Base-by-base conservation (phyloP, 805 yeast genomes). In the Kuraishia capsulata region DNA sequence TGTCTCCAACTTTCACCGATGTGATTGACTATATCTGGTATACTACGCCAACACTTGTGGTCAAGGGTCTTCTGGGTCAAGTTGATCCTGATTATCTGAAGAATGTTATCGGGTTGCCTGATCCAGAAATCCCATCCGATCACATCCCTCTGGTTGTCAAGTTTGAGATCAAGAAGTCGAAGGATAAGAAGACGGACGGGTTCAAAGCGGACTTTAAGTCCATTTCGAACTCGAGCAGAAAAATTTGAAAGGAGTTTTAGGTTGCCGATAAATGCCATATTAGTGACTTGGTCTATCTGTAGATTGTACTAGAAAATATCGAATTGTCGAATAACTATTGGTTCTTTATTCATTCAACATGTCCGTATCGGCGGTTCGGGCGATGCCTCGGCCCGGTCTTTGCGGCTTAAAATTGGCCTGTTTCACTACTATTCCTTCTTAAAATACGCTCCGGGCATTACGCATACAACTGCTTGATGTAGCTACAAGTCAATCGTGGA, bases 1-100 rank as follows among this genome's bases (percentile, higher is more conserved):
- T 80, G 60, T 81, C 97, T 0, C 98, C 99, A 20, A 78, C 82
- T 26, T 92, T 92, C 62, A 87, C 94, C 1, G 88, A 87, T 52
- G 89, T 81, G 30, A 86, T 92, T 62, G 99, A 92, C 64, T 92
- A 92, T 57, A 80, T 92, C 42, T 94, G 97, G 96, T 88, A 84
- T 61, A 77, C 96, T 2, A 83, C 95, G 6, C 69, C 78, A 11
- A 68, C 78, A n/a, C 66, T 92, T 44, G 74, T 80, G 40, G 95
- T 92, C 6, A 78, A 78, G 48, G 97, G 96, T 6, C 63, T 92
- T 50, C 65, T 90, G 39, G 97, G 96, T 20, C 76, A 78, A 49
- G 76, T 89, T 32, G 97, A 90, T 56, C 69, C 69, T 34, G 83
- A 81, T 3, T 92, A 92, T 56, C 69, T 81, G 35, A 65, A 73